Evolutionary conservation across 1,284 basidiomycete species (phyloP).

Genomic region (Amylostereum areolatum): DNA sequence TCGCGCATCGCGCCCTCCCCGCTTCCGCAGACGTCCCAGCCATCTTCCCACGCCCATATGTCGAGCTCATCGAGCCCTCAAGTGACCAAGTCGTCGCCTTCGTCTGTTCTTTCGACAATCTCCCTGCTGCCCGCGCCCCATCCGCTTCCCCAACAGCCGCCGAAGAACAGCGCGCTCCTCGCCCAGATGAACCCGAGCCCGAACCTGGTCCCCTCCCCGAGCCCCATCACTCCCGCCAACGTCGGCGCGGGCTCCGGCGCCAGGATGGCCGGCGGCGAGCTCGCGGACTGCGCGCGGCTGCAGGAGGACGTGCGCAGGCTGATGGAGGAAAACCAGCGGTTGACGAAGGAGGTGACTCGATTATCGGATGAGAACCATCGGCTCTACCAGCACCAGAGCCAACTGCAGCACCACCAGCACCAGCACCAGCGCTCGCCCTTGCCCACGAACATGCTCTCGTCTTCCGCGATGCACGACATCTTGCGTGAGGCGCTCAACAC

Average conservation of each 20-base stretch:
- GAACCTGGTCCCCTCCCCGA: neutral
- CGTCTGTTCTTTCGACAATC: too few species aligned
- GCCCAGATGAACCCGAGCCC: neutral
- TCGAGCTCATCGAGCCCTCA: too few species aligned
- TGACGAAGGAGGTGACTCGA: constrained; percentile 11
- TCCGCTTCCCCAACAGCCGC: too few species aligned
- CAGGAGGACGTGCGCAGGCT: constrained; percentile 11
- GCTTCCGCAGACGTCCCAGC: too few species aligned
- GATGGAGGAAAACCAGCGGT: constrained; percentile 11
- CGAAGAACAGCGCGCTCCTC: too few species aligned
- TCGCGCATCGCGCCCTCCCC: neutral
- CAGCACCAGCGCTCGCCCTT: constrained; percentile 1
- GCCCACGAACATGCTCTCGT: neutral
- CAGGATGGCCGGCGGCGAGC: neutral
- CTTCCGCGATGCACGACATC: neutral
- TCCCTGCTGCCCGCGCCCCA: too few species aligned
- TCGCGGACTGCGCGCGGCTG: constrained; percentile 3
- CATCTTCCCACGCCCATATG: too few species aligned
- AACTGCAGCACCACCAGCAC: constrained; percentile 4
- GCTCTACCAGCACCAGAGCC: neutral
- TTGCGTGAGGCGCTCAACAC: neutral
- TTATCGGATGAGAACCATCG: constrained; percentile 11
- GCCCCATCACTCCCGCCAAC: neutral
- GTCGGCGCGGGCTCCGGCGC: neutral
- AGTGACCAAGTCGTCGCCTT: too few species aligned